Base-by-base conservation (phyloP, 1,284 basidiomycete genomes). In the Cryptococcus sp. region DNA sequence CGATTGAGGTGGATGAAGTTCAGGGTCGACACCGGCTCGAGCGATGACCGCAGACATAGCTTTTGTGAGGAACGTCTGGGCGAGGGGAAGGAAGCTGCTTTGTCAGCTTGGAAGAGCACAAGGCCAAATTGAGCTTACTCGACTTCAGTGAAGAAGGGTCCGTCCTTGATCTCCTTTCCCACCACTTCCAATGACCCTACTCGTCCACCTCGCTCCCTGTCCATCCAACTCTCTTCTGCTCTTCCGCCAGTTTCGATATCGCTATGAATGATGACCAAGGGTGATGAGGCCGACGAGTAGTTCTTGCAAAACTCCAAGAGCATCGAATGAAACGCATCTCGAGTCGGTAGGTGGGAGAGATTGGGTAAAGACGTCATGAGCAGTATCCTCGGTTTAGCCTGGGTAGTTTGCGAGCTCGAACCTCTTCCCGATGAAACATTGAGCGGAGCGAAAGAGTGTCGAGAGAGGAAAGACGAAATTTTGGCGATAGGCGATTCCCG, bases 321-420 rank as follows among this genome's bases (percentile, higher is more conserved):
- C 0, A 84, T 78, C 0, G 79, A 74, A 57, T 95, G 90, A 63
- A 97, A 93, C 1, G 81, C 79, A 3, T 77, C 72, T 54, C 85
- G 84, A 0, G 87, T 93, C 2, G 78, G 74, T 1, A 78, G 70
- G 63, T 93, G 86, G 4, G 87, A 74, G 36, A 97, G 79, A 64
- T 97, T 97, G 0, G 94, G 94, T 3, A 97, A 78, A 52, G 97
- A 89, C 68, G 97, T 92, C 7, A 98, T 76, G 6, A 98, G 80
- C 43, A 98, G 80, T 4, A 94, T 63, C 2, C 66, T 63, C 0
- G 59, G 62, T 28, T 51, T 41, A 3, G 44, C 47, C 2, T 54
- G 26, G 3, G 48, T 16, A n/a, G 53, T n/a, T 14, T 48, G 34
- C 19, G 66, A 62, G 12, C 58, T 55, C 5, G 65, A 52, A 41